Evolutionary conservation across 805 yeast species (phyloP).

Genomic region (Starmerella ratchasimensis): DNA sequence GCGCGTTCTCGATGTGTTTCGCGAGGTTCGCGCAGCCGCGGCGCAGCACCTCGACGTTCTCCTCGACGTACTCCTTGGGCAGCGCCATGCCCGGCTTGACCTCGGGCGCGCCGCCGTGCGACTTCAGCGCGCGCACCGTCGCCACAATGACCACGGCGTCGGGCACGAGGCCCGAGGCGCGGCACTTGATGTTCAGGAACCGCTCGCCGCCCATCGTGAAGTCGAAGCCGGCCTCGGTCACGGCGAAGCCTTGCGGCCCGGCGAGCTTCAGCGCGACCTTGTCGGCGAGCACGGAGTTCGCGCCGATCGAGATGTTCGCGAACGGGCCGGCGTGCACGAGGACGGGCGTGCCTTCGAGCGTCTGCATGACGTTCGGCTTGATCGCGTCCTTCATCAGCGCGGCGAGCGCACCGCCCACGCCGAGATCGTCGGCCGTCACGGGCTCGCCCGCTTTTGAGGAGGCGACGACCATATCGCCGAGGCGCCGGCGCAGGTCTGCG

Average conservation of each 20-base stretch:
- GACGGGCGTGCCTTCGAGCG: slow-evolving; percentile 94
- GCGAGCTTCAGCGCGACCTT: slow-evolving; percentile 83
- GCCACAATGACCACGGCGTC: slow-evolving; percentile 90
- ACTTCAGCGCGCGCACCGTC: slow-evolving; percentile 86
- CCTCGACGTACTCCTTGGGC: slow-evolving; percentile 69
- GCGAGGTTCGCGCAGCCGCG: slow-evolving; percentile 78
- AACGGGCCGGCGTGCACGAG: slow-evolving; percentile 98
- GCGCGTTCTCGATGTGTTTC: slow-evolving; percentile 80
- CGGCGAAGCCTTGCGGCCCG: slow-evolving; percentile 74
- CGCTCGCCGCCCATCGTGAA: slow-evolving; percentile 99
- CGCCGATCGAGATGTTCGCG: slow-evolving; percentile 95
- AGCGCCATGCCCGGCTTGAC: slow-evolving; percentile 86
- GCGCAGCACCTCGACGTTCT: slow-evolving; percentile 63
- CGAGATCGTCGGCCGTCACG: slow-evolving; percentile 85
- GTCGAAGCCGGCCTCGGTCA: slow-evolving; percentile 96
- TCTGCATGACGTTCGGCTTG: slow-evolving; percentile 93
- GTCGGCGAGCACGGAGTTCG: slow-evolving; percentile 88
- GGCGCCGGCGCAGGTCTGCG: slow-evolving; percentile 71
- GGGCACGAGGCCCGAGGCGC: slow-evolving; percentile 81
- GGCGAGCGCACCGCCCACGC: slow-evolving; percentile 89
- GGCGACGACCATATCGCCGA: slow-evolving; percentile 82
- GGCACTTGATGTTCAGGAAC: slow-evolving; percentile 87
- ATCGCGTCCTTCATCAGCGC: slow-evolving; percentile 91
- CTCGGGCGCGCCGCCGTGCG: slow-evolving; percentile 95
- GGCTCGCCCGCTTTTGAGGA: slow-evolving; percentile 63